Evolutionary conservation across 352 stramenopile genomes (phyloP), one percentile per base, ranked within the genome.

Genomic region (Globisporangium camurandrum): DNA sequence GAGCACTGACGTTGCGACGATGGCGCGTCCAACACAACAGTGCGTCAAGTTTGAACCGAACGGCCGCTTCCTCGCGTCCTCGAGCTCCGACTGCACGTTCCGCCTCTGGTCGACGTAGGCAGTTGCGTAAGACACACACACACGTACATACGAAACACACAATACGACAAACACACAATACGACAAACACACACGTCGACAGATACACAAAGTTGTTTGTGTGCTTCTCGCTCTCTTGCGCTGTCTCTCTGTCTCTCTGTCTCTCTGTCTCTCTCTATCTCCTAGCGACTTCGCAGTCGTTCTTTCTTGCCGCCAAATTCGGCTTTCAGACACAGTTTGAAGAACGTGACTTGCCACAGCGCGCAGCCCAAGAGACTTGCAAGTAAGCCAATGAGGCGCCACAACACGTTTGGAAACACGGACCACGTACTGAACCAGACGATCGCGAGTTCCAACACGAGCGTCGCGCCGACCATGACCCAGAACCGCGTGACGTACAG

Each of bases 81-180:
- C 87, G 14, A 89, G 84, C 61, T 96, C 87, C 20, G 91, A 98
- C 66, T 95, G 84, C 67, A 97, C 91, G 19, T 97, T 97, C 53
- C 75, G 83, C 17, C 71, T 98, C 36, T 98, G 88, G 88, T 86
- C 76, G 12, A 72, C 59, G 47, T 77, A 66, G 51, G 1, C 6
- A 36, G 38, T 34, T 37, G 36, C 24, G 17, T 17, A 27, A 10
- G 12, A 14, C 50, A 16, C 19, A 41, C 24, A 39, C 42, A 53
- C 42, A 31, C 45, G 48, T 20, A 31, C 45, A 37, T n/a, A n/a
- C n/a, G n/a, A n/a, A n/a, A n/a, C n/a, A n/a, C n/a, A n/a, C n/a
- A n/a, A n/a, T n/a, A n/a, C n/a, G n/a, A n/a, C n/a, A n/a, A n/a
- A n/a, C n/a, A n/a, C n/a, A n/a, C n/a, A n/a, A n/a, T n/a, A n/a